Conservation (phyloP, 495 filamentous ascomycete genomes). For the Pseudoneurospora amorphoporcata region DNA sequence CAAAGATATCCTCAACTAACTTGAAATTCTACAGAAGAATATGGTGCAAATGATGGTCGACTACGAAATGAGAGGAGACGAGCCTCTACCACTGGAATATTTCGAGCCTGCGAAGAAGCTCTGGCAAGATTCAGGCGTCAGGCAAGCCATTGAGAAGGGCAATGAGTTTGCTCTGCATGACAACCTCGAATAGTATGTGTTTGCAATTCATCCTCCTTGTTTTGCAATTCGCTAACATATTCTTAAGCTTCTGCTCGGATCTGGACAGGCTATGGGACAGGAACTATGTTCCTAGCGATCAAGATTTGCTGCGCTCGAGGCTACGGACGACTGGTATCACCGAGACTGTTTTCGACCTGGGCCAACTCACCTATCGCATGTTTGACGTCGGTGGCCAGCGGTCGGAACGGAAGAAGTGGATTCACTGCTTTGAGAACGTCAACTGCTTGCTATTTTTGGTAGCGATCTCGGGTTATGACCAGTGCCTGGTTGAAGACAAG, state of each 20-base stretch:
- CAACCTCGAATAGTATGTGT: constrained; percentile 80
- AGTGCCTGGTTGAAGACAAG: constrained; percentile 94
- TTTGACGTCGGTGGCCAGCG: constrained; percentile 97
- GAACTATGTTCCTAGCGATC: constrained; percentile 88
- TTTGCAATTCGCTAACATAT: not conserved
- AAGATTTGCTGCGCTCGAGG: constrained; percentile 88
- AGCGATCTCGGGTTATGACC: constrained; percentile 93
- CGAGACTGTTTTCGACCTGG: constrained; percentile 91
- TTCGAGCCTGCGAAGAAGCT: constrained; percentile 69
- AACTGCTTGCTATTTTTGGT: constrained; percentile 89
- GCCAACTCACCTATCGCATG: constrained; percentile 94
- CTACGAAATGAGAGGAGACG: constrained; percentile 66
- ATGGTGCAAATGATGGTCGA: constrained; percentile 47
- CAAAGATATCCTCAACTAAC: not conserved
- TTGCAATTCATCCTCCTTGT: not conserved
- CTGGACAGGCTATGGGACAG: constrained; percentile 81
- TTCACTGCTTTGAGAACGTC: constrained; percentile 98
- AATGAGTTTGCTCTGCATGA: constrained; percentile 97
- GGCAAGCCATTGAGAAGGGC: constrained; percentile 74
- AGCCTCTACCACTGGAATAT: constrained; percentile 59
- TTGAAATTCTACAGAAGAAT: constrained; percentile 31
- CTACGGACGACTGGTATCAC: constrained; percentile 94
- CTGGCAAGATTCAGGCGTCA: constrained; percentile 78
- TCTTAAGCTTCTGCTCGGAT: constrained; percentile 73
- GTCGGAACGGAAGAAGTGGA: constrained; percentile 99